A percentile compares a stretch with the other conserved stretches of the same genome.
These are phyloP conservation scores for Mycena polygramma DNA, from an alignment of 768 basidiomycete genomes.

Conservation along the genomic window DNA sequence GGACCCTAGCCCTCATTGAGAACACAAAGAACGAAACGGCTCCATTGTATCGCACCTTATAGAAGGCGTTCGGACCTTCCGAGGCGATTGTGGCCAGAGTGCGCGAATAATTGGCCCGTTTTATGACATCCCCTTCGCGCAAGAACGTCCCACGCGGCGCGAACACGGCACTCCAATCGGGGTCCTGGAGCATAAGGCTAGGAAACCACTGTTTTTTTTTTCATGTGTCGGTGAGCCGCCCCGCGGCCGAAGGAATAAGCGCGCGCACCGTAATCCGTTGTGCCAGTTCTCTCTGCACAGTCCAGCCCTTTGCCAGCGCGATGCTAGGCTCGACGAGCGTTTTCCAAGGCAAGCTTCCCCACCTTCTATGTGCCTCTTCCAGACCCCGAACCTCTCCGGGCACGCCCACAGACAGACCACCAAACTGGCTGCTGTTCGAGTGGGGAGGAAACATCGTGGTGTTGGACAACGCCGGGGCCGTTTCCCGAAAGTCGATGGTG, in stretches of 20 bases:
- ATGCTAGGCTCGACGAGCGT: slow-evolving; percentile 82
- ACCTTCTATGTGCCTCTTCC: slow-evolving; percentile 84
- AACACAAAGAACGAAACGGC: slow-evolving; percentile 35
- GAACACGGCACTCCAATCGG: slow-evolving; percentile 88
- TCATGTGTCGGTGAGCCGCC: slow-evolving; percentile 3
- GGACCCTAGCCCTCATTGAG: slow-evolving; percentile 64
- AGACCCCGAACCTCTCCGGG: slow-evolving; percentile 94
- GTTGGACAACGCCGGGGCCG: slow-evolving; percentile 80
- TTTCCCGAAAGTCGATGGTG: slow-evolving; percentile 91
- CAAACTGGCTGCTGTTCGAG: slow-evolving; percentile 68
- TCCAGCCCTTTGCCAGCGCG: slow-evolving; percentile 83
- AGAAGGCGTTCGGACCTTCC: slow-evolving; percentile 86
- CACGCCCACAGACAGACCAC: slow-evolving; percentile 90
- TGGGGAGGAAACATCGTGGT: slow-evolving; percentile 80
- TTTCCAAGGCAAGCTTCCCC: slow-evolving; percentile 87
- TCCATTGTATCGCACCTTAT: slow-evolving; percentile 64
- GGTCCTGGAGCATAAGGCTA: slow-evolving; percentile 71
- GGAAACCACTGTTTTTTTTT: slow-evolving; percentile 52
- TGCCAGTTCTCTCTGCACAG: slow-evolving; percentile 82
- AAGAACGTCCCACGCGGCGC: slow-evolving; percentile 81
- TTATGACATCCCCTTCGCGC: slow-evolving; percentile 80
- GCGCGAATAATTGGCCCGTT: slow-evolving; percentile 78
- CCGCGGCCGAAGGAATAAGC: slow-evolving; percentile 6
- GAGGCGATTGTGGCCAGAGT: slow-evolving; percentile 82
- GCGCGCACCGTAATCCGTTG: slow-evolving; percentile 74